These are phyloP conservation scores for Thyridium curvatum DNA, from an alignment of 2,329 filamentous ascomycete species.

Conservation along the genomic window DNA sequence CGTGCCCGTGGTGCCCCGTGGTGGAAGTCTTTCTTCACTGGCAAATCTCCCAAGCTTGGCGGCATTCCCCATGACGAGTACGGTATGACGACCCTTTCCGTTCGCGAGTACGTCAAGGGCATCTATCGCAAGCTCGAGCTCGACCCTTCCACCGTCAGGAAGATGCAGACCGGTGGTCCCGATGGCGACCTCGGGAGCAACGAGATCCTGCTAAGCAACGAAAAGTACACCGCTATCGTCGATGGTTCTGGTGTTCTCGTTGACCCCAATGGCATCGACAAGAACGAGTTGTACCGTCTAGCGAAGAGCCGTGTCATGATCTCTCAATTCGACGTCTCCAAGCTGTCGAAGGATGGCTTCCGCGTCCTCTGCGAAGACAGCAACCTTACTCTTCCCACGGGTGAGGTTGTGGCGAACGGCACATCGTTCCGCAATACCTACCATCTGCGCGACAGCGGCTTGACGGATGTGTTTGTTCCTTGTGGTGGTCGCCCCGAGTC, in stretches of 20 bases:
- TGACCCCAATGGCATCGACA: slow-evolving; percentile 84
- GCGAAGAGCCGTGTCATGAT: slow-evolving; percentile 89
- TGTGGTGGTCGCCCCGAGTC: slow-evolving; percentile 96
- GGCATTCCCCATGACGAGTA: slow-evolving; percentile 95
- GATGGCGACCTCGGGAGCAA: slow-evolving; percentile 97
- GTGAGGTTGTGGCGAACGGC: slow-evolving; percentile 84
- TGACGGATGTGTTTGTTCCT: slow-evolving; percentile 87
- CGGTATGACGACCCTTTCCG: slow-evolving; percentile 95
- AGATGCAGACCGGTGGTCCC: slow-evolving; percentile 96
- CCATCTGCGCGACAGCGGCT: slow-evolving; percentile 72
- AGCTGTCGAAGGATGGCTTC: slow-evolving; percentile 84
- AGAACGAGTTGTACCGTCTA: slow-evolving; percentile 73
- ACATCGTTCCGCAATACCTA: slow-evolving; percentile 97
- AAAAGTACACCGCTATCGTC: slow-evolving; percentile 94
- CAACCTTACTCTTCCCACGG: slow-evolving; percentile 80
- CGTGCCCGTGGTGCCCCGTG: slow-evolving; percentile 81
- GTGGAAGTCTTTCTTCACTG: slow-evolving; percentile 99
- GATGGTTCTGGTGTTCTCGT: slow-evolving; percentile 93
- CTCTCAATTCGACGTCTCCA: slow-evolving; percentile 73
- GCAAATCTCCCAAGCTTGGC: slow-evolving; percentile 91
- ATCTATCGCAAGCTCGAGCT: slow-evolving; percentile 96
- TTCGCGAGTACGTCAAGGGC: slow-evolving; percentile 91
- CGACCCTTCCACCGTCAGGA: slow-evolving; percentile 76
- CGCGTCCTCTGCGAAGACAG: slow-evolving; percentile 87
- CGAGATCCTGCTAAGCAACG: slow-evolving; percentile 91